Percentiles rank a stretch among this genome's conserved stretches.
Evolutionary conservation across 305 asterid species (phyloP).

Genomic region (Withania somnifera): DNA sequence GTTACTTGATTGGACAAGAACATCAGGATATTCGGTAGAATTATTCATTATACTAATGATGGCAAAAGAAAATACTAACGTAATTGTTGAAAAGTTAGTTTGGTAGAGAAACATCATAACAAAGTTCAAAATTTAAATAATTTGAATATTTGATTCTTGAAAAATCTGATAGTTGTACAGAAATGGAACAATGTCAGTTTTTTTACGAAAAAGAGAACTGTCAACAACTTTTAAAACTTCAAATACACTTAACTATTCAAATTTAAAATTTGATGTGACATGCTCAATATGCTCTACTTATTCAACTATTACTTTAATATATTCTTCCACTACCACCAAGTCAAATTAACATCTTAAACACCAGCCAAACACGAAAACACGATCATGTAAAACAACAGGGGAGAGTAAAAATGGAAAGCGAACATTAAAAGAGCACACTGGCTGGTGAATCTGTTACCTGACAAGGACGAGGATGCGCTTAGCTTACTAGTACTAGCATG

Average conservation of each 20-base stretch:
- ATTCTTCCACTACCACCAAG: background rate
- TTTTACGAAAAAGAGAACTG: background rate
- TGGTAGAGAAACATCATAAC: background rate
- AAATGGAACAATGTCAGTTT: background rate
- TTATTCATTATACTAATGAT: background rate
- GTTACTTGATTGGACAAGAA: background rate
- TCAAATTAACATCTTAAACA: background rate
- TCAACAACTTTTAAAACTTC: constrained; percentile 4
- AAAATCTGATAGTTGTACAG: background rate
- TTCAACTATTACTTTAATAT: constrained; percentile 1
- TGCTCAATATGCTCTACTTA: background rate
- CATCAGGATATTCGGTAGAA: background rate
- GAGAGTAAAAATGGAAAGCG: background rate
- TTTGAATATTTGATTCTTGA: background rate
- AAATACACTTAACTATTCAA: constrained; percentile 1
- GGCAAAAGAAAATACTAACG: background rate
- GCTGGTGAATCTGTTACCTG: constrained; percentile 32
- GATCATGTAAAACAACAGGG: background rate
- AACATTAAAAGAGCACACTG: background rate
- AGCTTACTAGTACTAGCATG: constrained; percentile 23
- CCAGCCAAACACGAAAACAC: background rate
- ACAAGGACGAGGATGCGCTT: constrained; percentile 26
- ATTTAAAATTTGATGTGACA: background rate
- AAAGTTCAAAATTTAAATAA: background rate
- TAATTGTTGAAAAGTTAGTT: background rate